These are phyloP conservation scores for Alternaria solani DNA, from an alignment of 2,329 filamentous ascomycete genomes.

Conservation along the genomic window DNA sequence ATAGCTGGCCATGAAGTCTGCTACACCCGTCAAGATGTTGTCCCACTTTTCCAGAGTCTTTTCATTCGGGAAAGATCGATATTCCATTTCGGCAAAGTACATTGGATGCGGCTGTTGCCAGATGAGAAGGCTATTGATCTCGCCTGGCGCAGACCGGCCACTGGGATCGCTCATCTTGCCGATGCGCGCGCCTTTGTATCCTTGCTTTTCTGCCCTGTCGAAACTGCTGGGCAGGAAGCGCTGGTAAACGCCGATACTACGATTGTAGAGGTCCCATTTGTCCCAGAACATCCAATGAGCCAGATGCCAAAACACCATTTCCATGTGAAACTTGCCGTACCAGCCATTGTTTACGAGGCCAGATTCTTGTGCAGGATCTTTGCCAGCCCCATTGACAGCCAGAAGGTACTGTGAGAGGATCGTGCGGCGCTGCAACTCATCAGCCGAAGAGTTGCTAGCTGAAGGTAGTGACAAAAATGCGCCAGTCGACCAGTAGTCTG, in stretches of 20 bases:
- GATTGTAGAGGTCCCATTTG: constrained; percentile 56
- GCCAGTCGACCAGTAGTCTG: constrained; percentile 59
- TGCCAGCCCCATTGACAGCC: constrained; percentile 61
- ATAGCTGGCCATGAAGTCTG: constrained; percentile 68
- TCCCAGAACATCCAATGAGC: constrained; percentile 62
- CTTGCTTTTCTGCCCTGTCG: constrained; percentile 48
- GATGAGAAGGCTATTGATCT: constrained; percentile 68
- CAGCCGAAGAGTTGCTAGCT: constrained; percentile 51
- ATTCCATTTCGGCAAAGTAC: constrained; percentile 67
- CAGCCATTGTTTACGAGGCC: constrained; percentile 64
- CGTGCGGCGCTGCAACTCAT: constrained; percentile 62
- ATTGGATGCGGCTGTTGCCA: constrained; percentile 71
- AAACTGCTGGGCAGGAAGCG: constrained; percentile 55
- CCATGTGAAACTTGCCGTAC: constrained; percentile 66
- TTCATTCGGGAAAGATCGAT: constrained; percentile 55
- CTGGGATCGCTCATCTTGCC: constrained; percentile 67
- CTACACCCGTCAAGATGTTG: constrained; percentile 58
- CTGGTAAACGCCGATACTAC: constrained; percentile 59
- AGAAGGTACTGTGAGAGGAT: constrained; percentile 64
- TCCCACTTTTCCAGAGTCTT: constrained; percentile 63
- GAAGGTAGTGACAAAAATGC: constrained; percentile 62
- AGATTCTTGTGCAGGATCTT: constrained; percentile 58
- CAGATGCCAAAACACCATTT: constrained; percentile 65
- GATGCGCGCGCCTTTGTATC: constrained; percentile 57
- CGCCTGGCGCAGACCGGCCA: constrained; percentile 64